Percentiles rank a stretch among this genome's conserved stretches.
Evolutionary conservation across 202 grass and related monocot species (phyloP).

Genomic region (Panicum hallii): DNA sequence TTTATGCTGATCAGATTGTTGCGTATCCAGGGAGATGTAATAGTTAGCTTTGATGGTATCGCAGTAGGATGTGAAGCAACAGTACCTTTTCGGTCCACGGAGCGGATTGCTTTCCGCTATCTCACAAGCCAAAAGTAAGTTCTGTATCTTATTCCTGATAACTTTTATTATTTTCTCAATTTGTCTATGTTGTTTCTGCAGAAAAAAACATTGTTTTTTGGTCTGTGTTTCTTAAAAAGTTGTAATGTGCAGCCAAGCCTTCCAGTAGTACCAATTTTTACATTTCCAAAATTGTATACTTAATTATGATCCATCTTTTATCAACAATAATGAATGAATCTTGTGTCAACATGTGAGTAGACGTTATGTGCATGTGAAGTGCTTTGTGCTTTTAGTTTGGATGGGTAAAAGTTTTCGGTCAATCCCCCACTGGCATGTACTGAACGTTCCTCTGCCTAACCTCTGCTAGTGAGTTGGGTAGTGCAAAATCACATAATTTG

Average conservation of each 20-base stretch:
- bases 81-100: constrained; percentile 89
- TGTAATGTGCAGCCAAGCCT: neutral
- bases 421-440: constrained; percentile 5
- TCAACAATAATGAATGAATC: constrained; percentile 22
- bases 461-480: constrained; percentile 16
- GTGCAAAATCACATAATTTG: neutral
- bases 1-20: constrained; percentile 37
- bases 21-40: constrained; percentile 89
- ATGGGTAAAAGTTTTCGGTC: neutral
- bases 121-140: constrained; percentile 98
- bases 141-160: constrained; percentile 30
- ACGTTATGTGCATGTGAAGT: neutral
- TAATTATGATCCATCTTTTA: constrained; percentile 13
- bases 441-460: constrained; percentile 7
- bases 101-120: constrained; percentile 95
- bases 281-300: constrained; percentile 15
- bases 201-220: neutral
- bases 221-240: neutral
- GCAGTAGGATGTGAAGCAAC: constrained; percentile 93
- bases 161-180: constrained; percentile 11
- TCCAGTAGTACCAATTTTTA: neutral
- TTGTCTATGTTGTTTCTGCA: constrained; percentile 6
- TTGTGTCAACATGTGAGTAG: constrained; percentile 11
- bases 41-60: constrained; percentile 92
- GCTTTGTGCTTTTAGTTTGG: constrained; percentile 11